phyloP scores from a whole-genome alignment of 805 yeast genomes.

The Candida montana region DNA sequence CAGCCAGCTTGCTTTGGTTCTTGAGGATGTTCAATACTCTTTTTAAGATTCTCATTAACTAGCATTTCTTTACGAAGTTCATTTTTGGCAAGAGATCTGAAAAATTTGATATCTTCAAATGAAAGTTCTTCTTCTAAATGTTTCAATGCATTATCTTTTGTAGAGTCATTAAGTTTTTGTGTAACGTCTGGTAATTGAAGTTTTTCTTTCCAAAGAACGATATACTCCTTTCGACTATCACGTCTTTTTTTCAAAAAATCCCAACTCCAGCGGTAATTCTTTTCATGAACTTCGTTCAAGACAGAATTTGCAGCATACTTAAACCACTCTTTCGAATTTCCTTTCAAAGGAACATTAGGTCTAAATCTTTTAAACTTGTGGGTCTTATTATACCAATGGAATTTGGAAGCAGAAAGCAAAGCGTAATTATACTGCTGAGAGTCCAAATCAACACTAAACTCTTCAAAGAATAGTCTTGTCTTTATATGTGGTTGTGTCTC shows the following conservation, averaged over 20 bases:
- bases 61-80: conserved; percentile 52
- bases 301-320: conserved; percentile 74
- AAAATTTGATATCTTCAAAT: conserved; percentile 79
- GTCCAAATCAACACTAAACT: conserved; percentile 82
- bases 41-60: conserved; percentile 10
- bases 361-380: conserved; percentile 66
- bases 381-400: conserved; percentile 73
- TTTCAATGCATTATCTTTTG: conserved; percentile 36
- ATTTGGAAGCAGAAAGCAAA: conserved; percentile 73
- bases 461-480: conserved; percentile 76
- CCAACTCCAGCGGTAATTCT: conserved; percentile 85
- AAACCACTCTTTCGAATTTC: conserved; percentile 80
- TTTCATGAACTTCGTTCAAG: conserved; percentile 73
- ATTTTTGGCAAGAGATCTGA: conserved; percentile 71
- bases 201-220: conserved; percentile 59
- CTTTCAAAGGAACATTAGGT: conserved; percentile 47
- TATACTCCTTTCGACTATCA: conserved; percentile 65
- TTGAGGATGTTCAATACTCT: conserved; percentile 8
- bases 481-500: conserved; percentile 62
- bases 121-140: conserved; percentile 53
- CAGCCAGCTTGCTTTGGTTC: conserved; percentile 42
- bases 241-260: conserved; percentile 65
- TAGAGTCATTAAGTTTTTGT: conserved; percentile 29
- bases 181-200: conserved; percentile 32
- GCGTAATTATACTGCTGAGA: conserved; percentile 80